phyloP scores from a whole-genome alignment of 345 rosid genomes.

The Orychophragmus violaceus region DNA sequence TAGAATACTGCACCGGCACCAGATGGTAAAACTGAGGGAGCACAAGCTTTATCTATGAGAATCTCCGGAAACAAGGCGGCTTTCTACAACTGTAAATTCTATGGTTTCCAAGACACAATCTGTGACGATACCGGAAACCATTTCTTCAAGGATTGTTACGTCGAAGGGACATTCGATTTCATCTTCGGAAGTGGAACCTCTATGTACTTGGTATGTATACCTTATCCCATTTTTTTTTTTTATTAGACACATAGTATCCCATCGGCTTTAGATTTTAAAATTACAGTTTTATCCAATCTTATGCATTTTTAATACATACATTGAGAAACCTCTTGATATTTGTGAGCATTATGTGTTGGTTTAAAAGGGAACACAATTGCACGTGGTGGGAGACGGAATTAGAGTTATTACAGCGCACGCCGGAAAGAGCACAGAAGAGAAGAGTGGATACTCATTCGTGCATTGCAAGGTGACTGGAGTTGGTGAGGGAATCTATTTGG shows the following conservation, averaged over 20 bases:
- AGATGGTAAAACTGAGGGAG: constrained; percentile 33
- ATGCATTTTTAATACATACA: neutral
- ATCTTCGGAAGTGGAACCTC: constrained; percentile 70
- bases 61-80: constrained; percentile 49
- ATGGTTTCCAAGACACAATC: constrained; percentile 66
- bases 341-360: neutral
- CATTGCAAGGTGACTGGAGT: constrained; percentile 42
- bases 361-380: constrained; percentile 26
- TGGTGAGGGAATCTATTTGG: constrained; percentile 39
- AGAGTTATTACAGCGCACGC: constrained; percentile 66
- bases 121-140: constrained; percentile 68
- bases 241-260: too few relatives aligned
- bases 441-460: constrained; percentile 46
- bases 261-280: too few relatives aligned
- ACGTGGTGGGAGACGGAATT: constrained; percentile 32
- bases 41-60: constrained; percentile 57
- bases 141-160: constrained; percentile 64
- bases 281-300: too few relatives aligned
- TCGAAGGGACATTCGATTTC: constrained; percentile 80
- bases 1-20: constrained; percentile 63
- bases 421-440: constrained; percentile 32
- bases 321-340: neutral
- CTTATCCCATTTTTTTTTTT: too few relatives aligned
- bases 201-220: constrained; percentile 45
- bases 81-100: constrained; percentile 48